A percentile compares a stretch with the other conserved stretches of the same genome.
Conservation (phyloP, 2,329 filamentous ascomycete species). For the Fusarium euwallaceae region DNA sequence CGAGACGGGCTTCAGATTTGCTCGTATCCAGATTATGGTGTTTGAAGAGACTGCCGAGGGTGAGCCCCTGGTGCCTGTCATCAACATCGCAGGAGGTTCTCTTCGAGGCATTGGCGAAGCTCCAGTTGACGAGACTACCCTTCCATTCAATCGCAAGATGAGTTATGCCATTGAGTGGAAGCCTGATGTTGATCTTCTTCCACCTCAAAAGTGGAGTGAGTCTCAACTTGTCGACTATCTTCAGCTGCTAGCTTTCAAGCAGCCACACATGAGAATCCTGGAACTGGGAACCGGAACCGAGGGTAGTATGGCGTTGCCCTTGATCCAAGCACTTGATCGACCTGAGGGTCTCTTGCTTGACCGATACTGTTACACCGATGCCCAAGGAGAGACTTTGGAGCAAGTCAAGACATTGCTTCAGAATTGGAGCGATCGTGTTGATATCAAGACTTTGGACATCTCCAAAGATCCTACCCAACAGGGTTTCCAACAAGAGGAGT, state of each 20-base stretch:
- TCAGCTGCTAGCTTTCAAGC: slow-evolving; percentile 24
- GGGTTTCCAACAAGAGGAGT: slow-evolving; percentile 9
- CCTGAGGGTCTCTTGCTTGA: slow-evolving; percentile 9
- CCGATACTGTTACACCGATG: slow-evolving; percentile 16
- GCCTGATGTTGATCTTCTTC: slow-evolving; percentile 18
- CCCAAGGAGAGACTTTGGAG: neutral
- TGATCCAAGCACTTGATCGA: slow-evolving; percentile 21
- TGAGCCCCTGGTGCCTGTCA: slow-evolving; percentile 4
- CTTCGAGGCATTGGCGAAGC: slow-evolving; percentile 25
- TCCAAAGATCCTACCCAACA: slow-evolving; percentile 11
- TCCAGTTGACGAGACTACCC: slow-evolving; percentile 8
- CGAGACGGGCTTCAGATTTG: slow-evolving; percentile 24
- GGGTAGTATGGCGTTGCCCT: neutral
- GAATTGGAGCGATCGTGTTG: slow-evolving; percentile 12
- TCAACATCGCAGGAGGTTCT: slow-evolving; percentile 14
- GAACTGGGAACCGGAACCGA: slow-evolving; percentile 8
- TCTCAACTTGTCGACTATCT: slow-evolving; percentile 7
- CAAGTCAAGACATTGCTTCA: neutral
- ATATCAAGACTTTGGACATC: slow-evolving; percentile 10
- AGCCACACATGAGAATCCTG: slow-evolving; percentile 27
- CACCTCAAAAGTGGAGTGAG: neutral
- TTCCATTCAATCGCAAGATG: slow-evolving; percentile 26
- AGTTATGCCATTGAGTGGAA: slow-evolving; percentile 25
- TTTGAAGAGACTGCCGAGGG: slow-evolving; percentile 15
- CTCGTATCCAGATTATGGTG: slow-evolving; percentile 17